Evolutionary conservation across 2,329 filamentous ascomycete species (phyloP).

Genomic region (Leptographium wingfieldii): DNA sequence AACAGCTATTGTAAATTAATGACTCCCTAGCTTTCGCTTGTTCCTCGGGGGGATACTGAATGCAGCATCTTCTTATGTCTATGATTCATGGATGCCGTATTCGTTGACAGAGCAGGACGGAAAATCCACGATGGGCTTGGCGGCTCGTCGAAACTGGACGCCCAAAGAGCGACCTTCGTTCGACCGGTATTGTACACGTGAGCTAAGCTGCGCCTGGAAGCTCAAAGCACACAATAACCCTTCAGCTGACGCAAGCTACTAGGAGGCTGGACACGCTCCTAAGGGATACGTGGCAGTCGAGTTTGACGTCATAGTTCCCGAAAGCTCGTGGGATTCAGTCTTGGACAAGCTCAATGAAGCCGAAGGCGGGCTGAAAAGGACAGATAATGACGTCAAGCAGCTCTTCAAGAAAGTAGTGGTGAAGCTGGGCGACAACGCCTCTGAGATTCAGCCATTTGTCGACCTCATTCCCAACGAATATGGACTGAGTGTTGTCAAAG

Average conservation of each 20-base stretch:
- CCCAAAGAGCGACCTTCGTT: background rate
- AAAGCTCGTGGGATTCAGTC: background rate
- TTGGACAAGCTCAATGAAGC: background rate
- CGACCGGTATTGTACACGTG: background rate
- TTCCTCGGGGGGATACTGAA: background rate
- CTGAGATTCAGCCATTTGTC: background rate
- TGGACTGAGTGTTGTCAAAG: background rate
- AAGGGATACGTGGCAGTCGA: background rate
- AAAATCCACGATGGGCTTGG: background rate
- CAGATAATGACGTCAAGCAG: background rate
- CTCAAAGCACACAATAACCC: background rate
- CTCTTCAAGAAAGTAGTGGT: background rate
- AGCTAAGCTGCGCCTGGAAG: background rate
- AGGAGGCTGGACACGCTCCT: background rate
- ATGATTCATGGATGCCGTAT: background rate
- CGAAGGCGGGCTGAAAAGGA: background rate
- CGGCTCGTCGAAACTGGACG: background rate
- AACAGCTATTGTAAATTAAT: background rate
- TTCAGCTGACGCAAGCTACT: background rate
- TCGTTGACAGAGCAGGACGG: background rate
- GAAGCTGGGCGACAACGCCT: background rate
- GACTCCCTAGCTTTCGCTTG: background rate
- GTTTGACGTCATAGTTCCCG: background rate
- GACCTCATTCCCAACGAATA: background rate
- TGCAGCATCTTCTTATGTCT: background rate